Evolutionary conservation across 2,329 filamentous ascomycete species (phyloP).

Genomic region (Huntiella abstrusa): DNA sequence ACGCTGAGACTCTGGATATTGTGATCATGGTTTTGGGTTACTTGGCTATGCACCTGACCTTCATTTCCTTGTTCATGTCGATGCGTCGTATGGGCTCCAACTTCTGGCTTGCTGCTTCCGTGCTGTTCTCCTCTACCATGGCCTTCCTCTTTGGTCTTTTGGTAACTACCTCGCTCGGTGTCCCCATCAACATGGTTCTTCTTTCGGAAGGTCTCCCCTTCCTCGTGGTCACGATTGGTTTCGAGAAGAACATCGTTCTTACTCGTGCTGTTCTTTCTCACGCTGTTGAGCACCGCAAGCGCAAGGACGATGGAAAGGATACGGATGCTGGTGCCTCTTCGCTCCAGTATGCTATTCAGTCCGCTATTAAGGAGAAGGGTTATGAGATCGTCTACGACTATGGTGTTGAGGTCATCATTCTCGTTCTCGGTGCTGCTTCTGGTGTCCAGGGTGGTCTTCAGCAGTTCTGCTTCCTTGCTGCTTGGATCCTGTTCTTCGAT

Average conservation of each 20-base stretch:
- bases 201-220: slow-evolving; percentile 92
- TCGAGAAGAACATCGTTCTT: slow-evolving; percentile 94
- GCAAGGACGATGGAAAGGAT: slow-evolving; percentile 21
- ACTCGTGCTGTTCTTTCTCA: slow-evolving; percentile 86
- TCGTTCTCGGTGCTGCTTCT: slow-evolving; percentile 71
- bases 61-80: slow-evolving; percentile 93
- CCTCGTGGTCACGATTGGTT: slow-evolving; percentile 93
- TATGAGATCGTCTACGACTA: slow-evolving; percentile 92
- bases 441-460: slow-evolving; percentile 90
- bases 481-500: slow-evolving; percentile 95
- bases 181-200: slow-evolving; percentile 82
- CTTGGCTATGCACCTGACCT: slow-evolving; percentile 92
- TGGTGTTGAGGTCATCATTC: slow-evolving; percentile 73
- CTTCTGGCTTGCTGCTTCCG: slow-evolving; percentile 85
- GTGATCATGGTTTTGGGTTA: slow-evolving; percentile 95
- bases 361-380: slow-evolving; percentile 78
- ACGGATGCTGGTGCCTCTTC: slow-evolving; percentile 24
- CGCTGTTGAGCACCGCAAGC: slow-evolving; percentile 50
- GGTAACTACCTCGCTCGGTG: slow-evolving; percentile 80
- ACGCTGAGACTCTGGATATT: slow-evolving; percentile 90
- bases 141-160: slow-evolving; percentile 92
- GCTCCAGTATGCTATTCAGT: slow-evolving; percentile 79
- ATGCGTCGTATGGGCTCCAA: slow-evolving; percentile 95
- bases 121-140: slow-evolving; percentile 79
- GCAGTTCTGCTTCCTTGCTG: slow-evolving; percentile 95